phyloP scores from a whole-genome alignment of 768 basidiomycete genomes.

The Amanita molliuscula region DNA sequence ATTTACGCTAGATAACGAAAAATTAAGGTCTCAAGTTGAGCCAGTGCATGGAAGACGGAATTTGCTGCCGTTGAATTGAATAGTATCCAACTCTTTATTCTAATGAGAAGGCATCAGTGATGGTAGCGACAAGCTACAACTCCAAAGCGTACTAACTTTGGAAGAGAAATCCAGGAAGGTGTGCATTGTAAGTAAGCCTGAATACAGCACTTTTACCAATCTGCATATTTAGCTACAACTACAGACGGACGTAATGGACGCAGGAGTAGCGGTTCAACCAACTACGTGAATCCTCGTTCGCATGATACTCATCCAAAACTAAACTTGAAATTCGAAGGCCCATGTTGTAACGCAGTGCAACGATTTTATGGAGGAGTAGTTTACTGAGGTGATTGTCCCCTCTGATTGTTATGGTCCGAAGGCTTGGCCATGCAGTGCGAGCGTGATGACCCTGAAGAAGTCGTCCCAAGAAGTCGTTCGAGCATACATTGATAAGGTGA shows the following conservation, averaged over 20 bases:
- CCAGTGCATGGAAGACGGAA: too few relatives aligned
- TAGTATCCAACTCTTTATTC: too few relatives aligned
- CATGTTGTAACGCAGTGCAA: constrained; percentile 10
- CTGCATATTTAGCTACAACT: background rate
- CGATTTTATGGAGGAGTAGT: constrained; percentile 18
- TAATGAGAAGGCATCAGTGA: too few relatives aligned
- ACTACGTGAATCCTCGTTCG: constrained; percentile 1
- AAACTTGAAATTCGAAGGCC: constrained; percentile 4
- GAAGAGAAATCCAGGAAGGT: too few relatives aligned
- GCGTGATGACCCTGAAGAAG: constrained; percentile 7
- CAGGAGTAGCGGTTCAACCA: background rate
- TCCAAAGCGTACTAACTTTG: too few relatives aligned
- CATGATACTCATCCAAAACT: background rate
- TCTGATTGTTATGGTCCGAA: constrained; percentile 13
- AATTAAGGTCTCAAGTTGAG: too few relatives aligned
- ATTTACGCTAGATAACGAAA: too few relatives aligned
- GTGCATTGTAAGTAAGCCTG: too few relatives aligned
- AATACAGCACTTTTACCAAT: too few relatives aligned
- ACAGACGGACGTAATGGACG: background rate
- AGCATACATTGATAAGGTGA: constrained; percentile 12
- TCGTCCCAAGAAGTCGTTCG: constrained; percentile 16
- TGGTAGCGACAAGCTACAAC: too few relatives aligned
- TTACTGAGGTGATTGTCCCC: constrained; percentile 15
- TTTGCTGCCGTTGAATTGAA: too few relatives aligned
- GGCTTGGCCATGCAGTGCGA: constrained; percentile 12